Conservation (phyloP, 2,329 filamentous ascomycete genomes). For the Aspergillus japonicus region DNA sequence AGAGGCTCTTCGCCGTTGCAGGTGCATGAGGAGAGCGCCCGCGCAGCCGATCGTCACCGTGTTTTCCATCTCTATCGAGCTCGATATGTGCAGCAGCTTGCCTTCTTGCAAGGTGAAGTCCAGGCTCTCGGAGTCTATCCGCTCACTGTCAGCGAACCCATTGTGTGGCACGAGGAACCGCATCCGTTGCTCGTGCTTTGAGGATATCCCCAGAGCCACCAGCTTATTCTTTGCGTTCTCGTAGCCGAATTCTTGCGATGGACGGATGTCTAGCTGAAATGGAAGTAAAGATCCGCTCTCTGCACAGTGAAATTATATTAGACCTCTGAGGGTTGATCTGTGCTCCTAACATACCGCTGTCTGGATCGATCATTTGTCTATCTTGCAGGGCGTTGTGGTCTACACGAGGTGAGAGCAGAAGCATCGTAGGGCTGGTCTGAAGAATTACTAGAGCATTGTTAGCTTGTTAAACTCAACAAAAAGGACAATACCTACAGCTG, state of each 20-base stretch:
- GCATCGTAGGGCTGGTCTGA: slow-evolving; percentile 61
- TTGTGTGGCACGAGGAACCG: slow-evolving; percentile 64
- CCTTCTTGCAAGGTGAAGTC: slow-evolving; percentile 59
- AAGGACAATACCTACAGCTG: slow-evolving; percentile 41
- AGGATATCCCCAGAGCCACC: slow-evolving; percentile 55
- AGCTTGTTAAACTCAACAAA: slow-evolving; percentile 22
- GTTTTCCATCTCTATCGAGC: slow-evolving; percentile 73
- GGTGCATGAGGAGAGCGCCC: slow-evolving; percentile 77
- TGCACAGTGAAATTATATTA: slow-evolving; percentile 18
- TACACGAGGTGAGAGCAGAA: slow-evolving; percentile 58
- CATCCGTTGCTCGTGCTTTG: slow-evolving; percentile 48
- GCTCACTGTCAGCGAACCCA: slow-evolving; percentile 45
- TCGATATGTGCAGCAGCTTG: slow-evolving; percentile 66
- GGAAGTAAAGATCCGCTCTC: slow-evolving; percentile 54
- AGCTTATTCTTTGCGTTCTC: slow-evolving; percentile 67
- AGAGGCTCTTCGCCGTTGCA: slow-evolving; percentile 66
- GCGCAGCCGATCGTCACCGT: slow-evolving; percentile 75
- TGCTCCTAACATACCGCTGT: slow-evolving; percentile 30
- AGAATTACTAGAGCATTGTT: slow-evolving; percentile 52
- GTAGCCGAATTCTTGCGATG: slow-evolving; percentile 70
- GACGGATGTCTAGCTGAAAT: slow-evolving; percentile 65
- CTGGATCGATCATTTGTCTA: slow-evolving; percentile 46
- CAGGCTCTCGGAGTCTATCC: slow-evolving; percentile 38
- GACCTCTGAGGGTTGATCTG: background rate
- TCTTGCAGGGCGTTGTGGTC: slow-evolving; percentile 44